Evolutionary conservation across 257 asterid genomes (phyloP).

Genomic region (Salvia rosmarinus): DNA sequence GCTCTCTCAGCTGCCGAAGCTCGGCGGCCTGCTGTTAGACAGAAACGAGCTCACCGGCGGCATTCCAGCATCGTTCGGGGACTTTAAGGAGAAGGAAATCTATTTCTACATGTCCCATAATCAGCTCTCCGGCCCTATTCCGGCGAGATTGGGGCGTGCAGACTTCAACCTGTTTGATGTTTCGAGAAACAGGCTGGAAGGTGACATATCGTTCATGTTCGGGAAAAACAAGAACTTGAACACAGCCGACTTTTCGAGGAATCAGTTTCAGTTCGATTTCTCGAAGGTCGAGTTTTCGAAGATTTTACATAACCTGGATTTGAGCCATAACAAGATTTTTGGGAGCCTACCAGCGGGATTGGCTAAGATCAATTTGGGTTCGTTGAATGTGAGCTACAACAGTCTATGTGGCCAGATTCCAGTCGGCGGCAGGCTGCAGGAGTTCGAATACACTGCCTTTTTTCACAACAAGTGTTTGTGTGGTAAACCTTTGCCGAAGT

Average conservation of each 20-base stretch:
- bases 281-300: slow-evolving; percentile 44
- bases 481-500: slow-evolving; percentile 53
- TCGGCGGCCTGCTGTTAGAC: slow-evolving; percentile 39
- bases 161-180: slow-evolving; percentile 40
- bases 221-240: slow-evolving; percentile 44
- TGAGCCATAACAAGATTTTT: slow-evolving; percentile 53
- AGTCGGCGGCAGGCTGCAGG: slow-evolving; percentile 42
- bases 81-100: slow-evolving; percentile 31
- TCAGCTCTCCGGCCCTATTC: slow-evolving; percentile 47
- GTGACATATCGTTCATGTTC: slow-evolving; percentile 55
- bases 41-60: slow-evolving; percentile 50
- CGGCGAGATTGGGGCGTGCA: slow-evolving; percentile 31
- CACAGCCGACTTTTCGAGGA: slow-evolving; percentile 41
- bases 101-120: slow-evolving; percentile 47
- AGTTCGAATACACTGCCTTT: slow-evolving; percentile 36
- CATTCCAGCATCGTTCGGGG: slow-evolving; percentile 51
- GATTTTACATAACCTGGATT: slow-evolving; percentile 3
- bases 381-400: slow-evolving; percentile 61
- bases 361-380: slow-evolving; percentile 31
- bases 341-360: slow-evolving; percentile 53
- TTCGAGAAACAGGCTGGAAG: slow-evolving; percentile 47
- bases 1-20: slow-evolving; percentile 43
- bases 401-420: slow-evolving; percentile 66
- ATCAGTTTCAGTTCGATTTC: slow-evolving; percentile 48
- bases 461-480: slow-evolving; percentile 62